Conservation (phyloP, 2,329 filamentous ascomycete genomes). For the Fusarium sulawesiense region DNA sequence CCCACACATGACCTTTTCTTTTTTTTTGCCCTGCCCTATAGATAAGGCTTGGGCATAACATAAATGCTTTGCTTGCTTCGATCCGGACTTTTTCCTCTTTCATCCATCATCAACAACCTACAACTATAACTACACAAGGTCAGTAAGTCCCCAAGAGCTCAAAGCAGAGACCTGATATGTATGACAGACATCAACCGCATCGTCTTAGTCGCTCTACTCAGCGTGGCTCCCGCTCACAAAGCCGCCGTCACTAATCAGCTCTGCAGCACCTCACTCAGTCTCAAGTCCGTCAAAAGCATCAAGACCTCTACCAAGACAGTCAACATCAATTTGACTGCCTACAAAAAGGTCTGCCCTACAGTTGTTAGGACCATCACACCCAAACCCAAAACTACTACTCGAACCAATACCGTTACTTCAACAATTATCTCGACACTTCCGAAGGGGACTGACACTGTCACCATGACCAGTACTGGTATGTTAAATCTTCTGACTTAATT, state of each 20-base stretch:
- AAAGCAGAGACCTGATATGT: too few species aligned
- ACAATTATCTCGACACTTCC: neutral
- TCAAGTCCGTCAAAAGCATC: neutral
- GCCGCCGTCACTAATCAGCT: neutral
- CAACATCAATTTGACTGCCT: neutral
- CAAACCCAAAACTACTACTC: neutral
- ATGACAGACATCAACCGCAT: too few species aligned
- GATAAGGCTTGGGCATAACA: too few species aligned
- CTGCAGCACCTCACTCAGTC: neutral
- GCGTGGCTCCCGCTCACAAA: fast-evolving
- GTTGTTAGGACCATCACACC: neutral
- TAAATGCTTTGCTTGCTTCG: too few species aligned
- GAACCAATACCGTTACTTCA: neutral
- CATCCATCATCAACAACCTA: too few species aligned
- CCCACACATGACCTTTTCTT: too few species aligned
- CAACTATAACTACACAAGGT: too few species aligned
- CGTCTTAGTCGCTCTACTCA: too few species aligned
- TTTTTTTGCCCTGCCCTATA: too few species aligned
- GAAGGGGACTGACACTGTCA: neutral
- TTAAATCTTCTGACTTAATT: fast-evolving
- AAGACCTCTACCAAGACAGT: neutral
- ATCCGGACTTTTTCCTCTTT: too few species aligned
- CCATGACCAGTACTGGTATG: neutral
- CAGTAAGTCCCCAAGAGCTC: too few species aligned
- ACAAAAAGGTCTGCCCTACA: neutral